Evolutionary conservation across 352 stramenopile species (phyloP), one percentile per base, ranked within the genome.

Genomic region (Thalassiosira delicatula): DNA sequence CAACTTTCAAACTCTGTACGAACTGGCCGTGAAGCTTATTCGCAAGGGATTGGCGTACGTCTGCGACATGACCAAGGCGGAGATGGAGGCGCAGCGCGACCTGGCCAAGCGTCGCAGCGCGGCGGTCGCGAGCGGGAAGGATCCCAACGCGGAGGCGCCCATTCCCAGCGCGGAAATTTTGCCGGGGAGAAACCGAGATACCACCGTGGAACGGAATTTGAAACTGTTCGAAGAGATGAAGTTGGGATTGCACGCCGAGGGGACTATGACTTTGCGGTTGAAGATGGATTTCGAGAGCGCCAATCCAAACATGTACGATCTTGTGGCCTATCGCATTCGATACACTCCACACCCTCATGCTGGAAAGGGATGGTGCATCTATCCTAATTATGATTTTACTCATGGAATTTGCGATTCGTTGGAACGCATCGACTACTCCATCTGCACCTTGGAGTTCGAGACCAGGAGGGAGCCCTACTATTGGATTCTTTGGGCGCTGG

Each of bases 371-470:
- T 99, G 97, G 97, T 99, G 97, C 88, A 98, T 99, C 86, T 99
- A 99, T 90, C 97, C 97, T 9, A 98, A 96, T 3, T 99, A 99
- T 88, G 97, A 99, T 92, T 99, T 98, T 87, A 99, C 97, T 74
- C 97, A 99, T 92, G 98, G 97, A 89, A 98, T 99, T 61, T 93
- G 88, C 77, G 96, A 98, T 83, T 97, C 96, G 30, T 88, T 99
- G 14, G 97, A 99, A 90, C 95, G 99, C 87, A 98, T 99, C 83
- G 97, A 99, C 90, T 99, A 99, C 89, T 98, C 95, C 61, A 99
- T 99, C 78, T 99, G 97, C 90, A 99, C 97, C 40, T 94, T 99
- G 70, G 97, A 99, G 90, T 99, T 99, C 87, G 97, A 99, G 91
- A 98, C 96, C 21, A 93, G 97, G 14, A 94, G 97, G 44, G 97